Evolutionary conservation across 495 filamentous ascomycete species (phyloP).

Genomic region (Xylaria nigripes): DNA sequence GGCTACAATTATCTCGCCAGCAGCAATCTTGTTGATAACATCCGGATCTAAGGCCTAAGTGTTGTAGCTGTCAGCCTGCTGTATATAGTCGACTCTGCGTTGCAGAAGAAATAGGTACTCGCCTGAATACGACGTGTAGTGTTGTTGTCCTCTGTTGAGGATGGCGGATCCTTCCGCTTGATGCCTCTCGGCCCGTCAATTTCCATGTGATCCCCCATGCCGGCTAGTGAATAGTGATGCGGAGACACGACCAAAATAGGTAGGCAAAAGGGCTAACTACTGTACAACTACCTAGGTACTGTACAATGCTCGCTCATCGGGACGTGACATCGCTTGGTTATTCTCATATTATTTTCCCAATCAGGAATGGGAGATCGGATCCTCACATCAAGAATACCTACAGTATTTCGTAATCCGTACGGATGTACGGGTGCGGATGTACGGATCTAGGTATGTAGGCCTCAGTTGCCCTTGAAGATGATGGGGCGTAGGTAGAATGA

Average conservation of each 20-base stretch:
- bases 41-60: conserved; percentile 77
- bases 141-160: conserved; percentile 34
- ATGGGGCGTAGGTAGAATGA: background rate
- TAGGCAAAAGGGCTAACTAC: background rate
- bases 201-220: conserved; percentile 44
- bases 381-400: no score
- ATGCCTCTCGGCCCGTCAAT: conserved; percentile 45
- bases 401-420: no score
- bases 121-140: conserved; percentile 62
- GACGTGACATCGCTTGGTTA: background rate
- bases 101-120: conserved; percentile 16
- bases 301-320: background rate
- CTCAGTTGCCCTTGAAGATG: background rate
- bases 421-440: no score
- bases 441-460: background rate
- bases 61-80: conserved; percentile 11
- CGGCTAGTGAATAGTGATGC: background rate
- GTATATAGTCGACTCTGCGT: background rate
- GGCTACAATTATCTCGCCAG: conserved; percentile 98
- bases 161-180: conserved; percentile 50
- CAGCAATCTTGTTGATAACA: conserved; percentile 98
- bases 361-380: background rate
- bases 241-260: background rate
- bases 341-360: background rate
- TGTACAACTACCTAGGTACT: no score